Evolutionary conservation across 208 protist genomes (phyloP).

Genomic region (Leishmania amazonensis): DNA sequence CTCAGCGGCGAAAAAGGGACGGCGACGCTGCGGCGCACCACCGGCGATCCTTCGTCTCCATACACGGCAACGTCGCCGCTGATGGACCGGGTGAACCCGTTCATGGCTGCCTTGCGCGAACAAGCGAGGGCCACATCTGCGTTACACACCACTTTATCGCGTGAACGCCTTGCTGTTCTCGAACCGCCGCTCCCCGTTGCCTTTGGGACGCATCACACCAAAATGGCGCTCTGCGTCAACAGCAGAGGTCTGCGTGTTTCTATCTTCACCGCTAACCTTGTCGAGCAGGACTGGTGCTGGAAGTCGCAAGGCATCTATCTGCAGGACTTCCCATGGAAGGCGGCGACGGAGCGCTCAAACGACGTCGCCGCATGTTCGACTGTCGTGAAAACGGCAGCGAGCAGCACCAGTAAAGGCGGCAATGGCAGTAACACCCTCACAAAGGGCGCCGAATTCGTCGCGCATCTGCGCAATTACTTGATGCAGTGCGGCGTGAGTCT

Average conservation of each 20-base stretch:
- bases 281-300: constrained; percentile 63
- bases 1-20: constrained; percentile 62
- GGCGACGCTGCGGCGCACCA: constrained; percentile 26
- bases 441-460: constrained; percentile 41
- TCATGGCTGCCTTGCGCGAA: constrained; percentile 13
- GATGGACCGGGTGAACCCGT: constrained; percentile 26
- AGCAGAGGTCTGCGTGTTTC: constrained; percentile 55
- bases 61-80: constrained; percentile 17
- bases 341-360: background rate
- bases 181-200: constrained; percentile 67
- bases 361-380: background rate
- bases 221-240: constrained; percentile 70
- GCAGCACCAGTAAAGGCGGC: background rate
- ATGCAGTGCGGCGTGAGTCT: constrained; percentile 17
- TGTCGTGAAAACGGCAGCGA: background rate
- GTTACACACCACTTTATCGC: background rate
- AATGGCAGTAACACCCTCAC: background rate
- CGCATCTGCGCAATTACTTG: constrained; percentile 42
- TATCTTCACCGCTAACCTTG: constrained; percentile 78
- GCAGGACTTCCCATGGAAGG: constrained; percentile 77
- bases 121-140: background rate
- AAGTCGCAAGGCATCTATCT: constrained; percentile 82
- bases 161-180: constrained; percentile 46
- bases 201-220: constrained; percentile 89
- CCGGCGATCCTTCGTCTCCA: background rate